These are phyloP conservation scores for Gracilaria vermiculophylla DNA, from an alignment of 23 red algal genomes.

Conservation along the genomic window DNA sequence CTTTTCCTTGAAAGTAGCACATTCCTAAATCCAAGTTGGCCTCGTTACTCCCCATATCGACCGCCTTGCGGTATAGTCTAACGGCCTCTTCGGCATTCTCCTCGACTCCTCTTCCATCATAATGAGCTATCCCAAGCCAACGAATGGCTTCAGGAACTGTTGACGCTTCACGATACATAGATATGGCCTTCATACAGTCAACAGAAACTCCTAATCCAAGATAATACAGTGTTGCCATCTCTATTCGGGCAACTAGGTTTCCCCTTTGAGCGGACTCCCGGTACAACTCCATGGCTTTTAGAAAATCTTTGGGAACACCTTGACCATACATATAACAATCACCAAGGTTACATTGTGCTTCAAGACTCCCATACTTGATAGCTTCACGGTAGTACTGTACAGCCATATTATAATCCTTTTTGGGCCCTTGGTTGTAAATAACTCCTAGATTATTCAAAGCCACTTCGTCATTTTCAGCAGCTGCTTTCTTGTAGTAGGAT, in stretches of 20 bases:
- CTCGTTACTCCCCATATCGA: background rate
- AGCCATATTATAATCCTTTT: background rate
- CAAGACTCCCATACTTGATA: constrained; percentile 7
- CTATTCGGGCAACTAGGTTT: constrained; percentile 8
- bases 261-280: constrained; percentile 24
- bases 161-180: constrained; percentile 21
- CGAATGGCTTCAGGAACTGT: constrained; percentile 18
- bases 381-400: constrained; percentile 11
- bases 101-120: constrained; percentile 22
- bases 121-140: constrained; percentile 33
- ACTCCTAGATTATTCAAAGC: constrained; percentile 56
- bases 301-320: constrained; percentile 27
- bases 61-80: constrained; percentile 9
- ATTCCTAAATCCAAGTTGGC: constrained; percentile 19
- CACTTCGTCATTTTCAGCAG: constrained; percentile 6
- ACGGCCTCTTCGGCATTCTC: background rate
- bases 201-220: constrained; percentile 38
- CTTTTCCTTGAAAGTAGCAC: constrained; percentile 30
- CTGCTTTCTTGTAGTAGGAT: constrained; percentile 45
- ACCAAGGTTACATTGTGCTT: constrained; percentile 49
- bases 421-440: constrained; percentile 42
- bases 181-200: constrained; percentile 14
- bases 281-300: constrained; percentile 27
- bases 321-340: constrained; percentile 51
- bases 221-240: constrained; percentile 44